Percentiles rank a stretch among this genome's conserved stretches.
Conservation (phyloP, 352 stramenopile genomes). For the Poterioochromonas sp. region DNA sequence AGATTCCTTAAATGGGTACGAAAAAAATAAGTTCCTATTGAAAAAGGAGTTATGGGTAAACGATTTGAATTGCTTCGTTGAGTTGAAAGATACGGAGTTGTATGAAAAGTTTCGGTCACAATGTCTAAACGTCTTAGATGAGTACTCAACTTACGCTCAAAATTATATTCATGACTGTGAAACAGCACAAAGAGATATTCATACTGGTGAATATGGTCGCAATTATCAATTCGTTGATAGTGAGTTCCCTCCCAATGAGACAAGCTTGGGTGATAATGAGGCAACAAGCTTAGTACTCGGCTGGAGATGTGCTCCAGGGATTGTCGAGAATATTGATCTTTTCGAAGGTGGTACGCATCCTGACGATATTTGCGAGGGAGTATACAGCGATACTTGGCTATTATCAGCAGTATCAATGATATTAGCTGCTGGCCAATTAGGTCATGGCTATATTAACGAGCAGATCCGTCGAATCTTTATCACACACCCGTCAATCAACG, state of each 20-base stretch:
- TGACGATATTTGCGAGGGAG: slow-evolving; percentile 67
- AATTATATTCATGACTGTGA: neutral
- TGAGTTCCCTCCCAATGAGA: slow-evolving; percentile 68
- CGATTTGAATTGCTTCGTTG: slow-evolving; percentile 24
- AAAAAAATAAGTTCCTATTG: neutral
- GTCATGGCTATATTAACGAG: slow-evolving; percentile 70
- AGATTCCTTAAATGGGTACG: neutral
- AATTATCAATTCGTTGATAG: slow-evolving; percentile 72
- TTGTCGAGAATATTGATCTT: slow-evolving; percentile 71
- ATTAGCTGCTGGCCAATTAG: slow-evolving; percentile 67
- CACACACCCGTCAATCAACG: slow-evolving; percentile 39
- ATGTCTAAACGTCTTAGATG: slow-evolving; percentile 43
- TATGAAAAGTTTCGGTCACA: slow-evolving; percentile 6
- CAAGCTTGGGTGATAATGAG: slow-evolving; percentile 61
- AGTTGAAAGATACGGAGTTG: slow-evolving; percentile 21
- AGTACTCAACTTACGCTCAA: neutral
- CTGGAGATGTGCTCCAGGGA: slow-evolving; percentile 59
- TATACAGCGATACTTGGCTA: slow-evolving; percentile 73
- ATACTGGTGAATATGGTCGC: slow-evolving; percentile 58
- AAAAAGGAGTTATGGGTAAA: neutral
- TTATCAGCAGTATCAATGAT: slow-evolving; percentile 78
- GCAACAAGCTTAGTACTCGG: slow-evolving; percentile 48
- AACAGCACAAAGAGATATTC: neutral
- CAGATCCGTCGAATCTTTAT: slow-evolving; percentile 78
- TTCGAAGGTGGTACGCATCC: slow-evolving; percentile 81